Conservation (phyloP, 495 filamentous ascomycete genomes). For the Penicillium flavigenum region DNA sequence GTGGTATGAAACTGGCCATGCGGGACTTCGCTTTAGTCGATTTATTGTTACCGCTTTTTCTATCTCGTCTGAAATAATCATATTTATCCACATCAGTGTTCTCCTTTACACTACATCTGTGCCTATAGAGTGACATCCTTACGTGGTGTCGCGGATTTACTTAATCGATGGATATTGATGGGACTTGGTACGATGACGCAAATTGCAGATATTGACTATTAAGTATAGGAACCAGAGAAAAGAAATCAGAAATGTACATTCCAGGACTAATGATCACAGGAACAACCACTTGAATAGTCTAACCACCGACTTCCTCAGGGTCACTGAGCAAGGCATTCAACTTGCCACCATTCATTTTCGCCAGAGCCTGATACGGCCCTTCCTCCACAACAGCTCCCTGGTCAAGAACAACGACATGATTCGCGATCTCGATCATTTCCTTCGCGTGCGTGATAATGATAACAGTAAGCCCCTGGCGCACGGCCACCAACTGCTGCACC, state of each 20-base stretch:
- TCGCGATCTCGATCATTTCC: constrained; percentile 81
- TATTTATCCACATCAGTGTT: neutral
- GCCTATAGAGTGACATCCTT: neutral
- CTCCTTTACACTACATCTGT: neutral
- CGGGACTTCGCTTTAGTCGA: neutral
- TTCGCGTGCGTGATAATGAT: constrained; percentile 74
- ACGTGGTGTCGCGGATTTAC: neutral
- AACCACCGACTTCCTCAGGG: constrained; percentile 14
- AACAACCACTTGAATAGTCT: neutral
- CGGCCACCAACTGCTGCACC: constrained; percentile 48
- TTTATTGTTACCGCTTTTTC: neutral
- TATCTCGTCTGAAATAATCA: neutral
- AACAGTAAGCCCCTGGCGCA: constrained; percentile 42
- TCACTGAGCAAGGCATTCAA: constrained; percentile 38
- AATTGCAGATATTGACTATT: neutral
- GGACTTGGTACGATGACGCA: neutral
- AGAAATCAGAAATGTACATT: neutral
- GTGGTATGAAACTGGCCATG: neutral
- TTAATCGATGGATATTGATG: neutral
- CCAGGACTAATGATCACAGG: neutral
- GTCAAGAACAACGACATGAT: constrained; percentile 69
- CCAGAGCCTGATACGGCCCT: constrained; percentile 59
- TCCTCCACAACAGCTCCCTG: constrained; percentile 64
- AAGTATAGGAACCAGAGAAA: neutral
- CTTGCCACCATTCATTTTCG: constrained; percentile 36